Base-by-base conservation (phyloP, 106 monocot genomes). In the Amphibolis antarctica region DNA sequence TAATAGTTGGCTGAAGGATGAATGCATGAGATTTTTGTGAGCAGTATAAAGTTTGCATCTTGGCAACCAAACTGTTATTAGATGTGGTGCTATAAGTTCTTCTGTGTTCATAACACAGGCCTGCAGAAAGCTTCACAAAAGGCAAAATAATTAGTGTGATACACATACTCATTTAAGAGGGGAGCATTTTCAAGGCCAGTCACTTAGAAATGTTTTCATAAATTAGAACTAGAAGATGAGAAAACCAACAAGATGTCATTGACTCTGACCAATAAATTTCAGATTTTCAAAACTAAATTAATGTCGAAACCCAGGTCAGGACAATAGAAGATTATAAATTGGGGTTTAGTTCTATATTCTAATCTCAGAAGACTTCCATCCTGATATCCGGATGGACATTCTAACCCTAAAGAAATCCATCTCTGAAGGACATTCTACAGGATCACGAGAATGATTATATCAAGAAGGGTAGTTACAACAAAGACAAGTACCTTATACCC, bases 11-110 rank as follows among this genome's bases (percentile, higher is more conserved):
- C 9, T 55, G 21, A 26, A n/a, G n/a, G 9, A 23, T 26, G 4
- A 21, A 55, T 55, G 55, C 17, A 55, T 55, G 21, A 26, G 10
- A 60, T 43, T n/a, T 60, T 60, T 60, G 20, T n/a, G 36, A 43
- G 42, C 15, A 13, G 10, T 42, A 17, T 10, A 42, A 60, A 42
- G 28, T 60, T 5, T 60, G 60, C 12, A 28, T 0, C 42, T 42
- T 42, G 9, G 60, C 19, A 18, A 56, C 28, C 14, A 42, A 60
- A 42, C 60, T 20, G 42, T 18, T 20, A 7, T 19, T 60, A 19
- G 17, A 18, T 13, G 27, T 60, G 19, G 12, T 42, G 42, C 60
- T 28, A 60, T 43, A 22, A 31, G 36, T 1, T 42, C 29, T 29
- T 29, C 55, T 26, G 55, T 10, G 11, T 23, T 55, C n/a, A n/a